Base-by-base conservation (phyloP, 2,329 filamentous ascomycete species). In the Beauveria asiatica region DNA sequence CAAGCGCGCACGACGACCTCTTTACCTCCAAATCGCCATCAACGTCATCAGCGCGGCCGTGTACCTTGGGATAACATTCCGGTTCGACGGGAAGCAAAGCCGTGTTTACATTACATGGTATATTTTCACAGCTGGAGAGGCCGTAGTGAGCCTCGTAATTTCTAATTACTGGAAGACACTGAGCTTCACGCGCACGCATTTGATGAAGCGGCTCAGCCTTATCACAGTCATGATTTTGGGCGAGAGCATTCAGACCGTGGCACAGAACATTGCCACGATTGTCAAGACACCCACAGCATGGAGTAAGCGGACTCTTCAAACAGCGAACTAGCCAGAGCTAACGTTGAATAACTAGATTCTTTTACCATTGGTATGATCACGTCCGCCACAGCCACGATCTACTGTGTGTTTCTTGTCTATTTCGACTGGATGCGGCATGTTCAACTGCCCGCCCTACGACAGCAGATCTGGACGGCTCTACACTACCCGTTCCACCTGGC, bases 201-300 rank as follows among this genome's bases (percentile, higher is more conserved):
- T 88, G 59, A 83, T 84, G 66, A 82, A 85, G 66, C 78, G 86
- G 10, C 81, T 88, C 78, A 81, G 79, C 13, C 74, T 87, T 2
- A 74, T 88, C 59, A 88, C 84, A 0, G 75, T 87, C 52, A 86
- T 88, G 62, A 83, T 88, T 60, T 79, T 88, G 61, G 85, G 85
- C 16, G 85, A 88, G 66, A 84, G 84, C 55, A 81, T 85, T 17
- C 84, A 87, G 44, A 79, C 82, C n/a, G 74, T 87, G 8, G 72
- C 73, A 1, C 72, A 74, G 60, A 75, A 75, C 41, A 81, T 87
- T 19, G 80, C 79, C 45, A 79, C 76, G 1, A 73, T 80, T 9
- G 76, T 78, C 1, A 72, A 78, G 61, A 71, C 70, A 30, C 72
- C 74, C 1, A 71, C 73, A 54, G 65, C 69, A 3, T 79, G 70